Conservation (phyloP, 805 yeast species). For the Yamadazyma kitorensis region DNA sequence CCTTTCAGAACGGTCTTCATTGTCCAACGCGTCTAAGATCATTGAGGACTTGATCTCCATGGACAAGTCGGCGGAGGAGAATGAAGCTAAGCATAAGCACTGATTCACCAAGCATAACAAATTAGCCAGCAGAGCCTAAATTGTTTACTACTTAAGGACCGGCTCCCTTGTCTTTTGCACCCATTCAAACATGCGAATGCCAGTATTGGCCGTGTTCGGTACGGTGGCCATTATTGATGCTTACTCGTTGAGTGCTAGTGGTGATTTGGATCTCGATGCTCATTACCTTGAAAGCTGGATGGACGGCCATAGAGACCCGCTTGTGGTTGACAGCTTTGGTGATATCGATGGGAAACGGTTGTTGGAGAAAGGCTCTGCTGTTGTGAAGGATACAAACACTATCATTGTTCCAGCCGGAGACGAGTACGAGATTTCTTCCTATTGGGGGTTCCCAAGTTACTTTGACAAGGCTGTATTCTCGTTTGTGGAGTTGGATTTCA, state of each 20-base stretch:
- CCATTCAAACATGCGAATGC: too few species aligned
- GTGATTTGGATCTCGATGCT: too few species aligned
- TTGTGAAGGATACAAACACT: constrained; percentile 1
- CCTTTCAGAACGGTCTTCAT: constrained; percentile 1
- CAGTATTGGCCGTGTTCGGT: too few species aligned
- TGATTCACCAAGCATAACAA: too few species aligned
- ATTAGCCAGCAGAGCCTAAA: too few species aligned
- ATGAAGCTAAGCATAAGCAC: too few species aligned
- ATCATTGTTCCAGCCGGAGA: constrained; percentile 6
- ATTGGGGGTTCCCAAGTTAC: constrained; percentile 1
- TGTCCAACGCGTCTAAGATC: constrained; percentile 5
- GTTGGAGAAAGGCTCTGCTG: constrained; percentile 4
- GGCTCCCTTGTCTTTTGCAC: too few species aligned
- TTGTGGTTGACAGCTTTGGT: constrained; percentile 2
- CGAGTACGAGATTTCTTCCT: constrained; percentile 6
- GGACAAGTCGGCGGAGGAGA: too few species aligned
- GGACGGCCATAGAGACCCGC: constrained; percentile 3
- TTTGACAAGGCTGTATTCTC: neutral
- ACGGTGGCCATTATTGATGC: too few species aligned
- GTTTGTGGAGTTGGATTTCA: constrained; percentile 4
- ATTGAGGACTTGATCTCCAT: constrained; percentile 4
- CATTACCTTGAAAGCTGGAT: constrained; percentile 7
- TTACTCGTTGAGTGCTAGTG: too few species aligned
- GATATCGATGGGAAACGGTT: constrained; percentile 1
- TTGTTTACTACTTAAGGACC: too few species aligned